Evolutionary conservation across 2,329 filamentous ascomycete species (phyloP), one percentile per base, ranked within the genome.

Genomic region (Torrubiella hemipterigena): DNA sequence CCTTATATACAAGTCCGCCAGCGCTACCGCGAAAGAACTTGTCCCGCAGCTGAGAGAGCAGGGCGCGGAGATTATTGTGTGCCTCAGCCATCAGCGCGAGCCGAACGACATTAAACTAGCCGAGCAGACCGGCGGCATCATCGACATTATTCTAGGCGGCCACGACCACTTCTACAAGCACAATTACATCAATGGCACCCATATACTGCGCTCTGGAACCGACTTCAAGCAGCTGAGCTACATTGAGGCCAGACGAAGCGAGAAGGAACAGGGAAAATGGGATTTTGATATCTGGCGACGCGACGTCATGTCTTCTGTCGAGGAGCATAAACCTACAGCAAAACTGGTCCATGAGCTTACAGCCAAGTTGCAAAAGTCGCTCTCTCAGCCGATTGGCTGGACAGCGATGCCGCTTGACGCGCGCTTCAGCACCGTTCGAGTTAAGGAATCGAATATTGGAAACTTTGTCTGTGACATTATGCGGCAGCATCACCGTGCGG

Each of bases 161-260:
- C 86, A 94, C 47, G 87, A 94, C 45, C 87, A 95, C 50, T 91
- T 80, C 55, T 94, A 94, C 50, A 69, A 68, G 12, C 84, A 94
- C 55, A 71, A 67, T 33, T 48, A 86, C 33, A 69, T 91, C 51
- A 86, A 87, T 38, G 79, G 78, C 7, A 82, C 74, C 1, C 86
- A 94, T 46, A 73, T 93, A 3, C 61, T 95, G n/a, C 73, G 87
- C 2, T 93, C 83, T 0, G 86, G 87, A 1, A 84, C 78, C 13
- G 87, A 95, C 52, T 95, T 94, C 58, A 93, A 91, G 56, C 82
- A 95, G 50, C 62, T 94, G 20, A 91, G 82, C 49, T 93, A 93
- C 48, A 69, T 95, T 31, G 83, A 93, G 52, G 81, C 74, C 2
- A 72, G 82, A 43, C 66, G 73, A 15, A 73, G 68, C 39, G 35